Conservation (phyloP, 23 red algal genomes). For the Cyanidiococcus yangmingshanensis region DNA sequence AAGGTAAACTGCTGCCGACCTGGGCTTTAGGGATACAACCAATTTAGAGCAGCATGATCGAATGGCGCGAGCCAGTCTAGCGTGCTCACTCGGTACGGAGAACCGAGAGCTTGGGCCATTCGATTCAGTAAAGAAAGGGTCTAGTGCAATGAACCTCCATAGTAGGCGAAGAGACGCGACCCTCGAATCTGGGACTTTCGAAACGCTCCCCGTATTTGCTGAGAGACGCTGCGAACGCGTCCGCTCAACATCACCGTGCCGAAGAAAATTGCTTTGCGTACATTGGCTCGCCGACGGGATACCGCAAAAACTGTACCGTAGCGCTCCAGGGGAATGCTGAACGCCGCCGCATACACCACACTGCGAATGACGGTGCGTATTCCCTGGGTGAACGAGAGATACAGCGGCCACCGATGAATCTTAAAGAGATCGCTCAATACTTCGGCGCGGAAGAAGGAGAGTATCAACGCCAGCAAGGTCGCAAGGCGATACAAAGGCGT, state of each 20-base stretch:
- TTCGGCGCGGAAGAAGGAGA: conserved; percentile 57
- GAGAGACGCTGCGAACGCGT: neutral
- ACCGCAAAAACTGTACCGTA: conserved; percentile 18
- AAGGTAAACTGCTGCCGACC: too few relatives aligned
- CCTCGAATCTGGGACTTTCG: neutral
- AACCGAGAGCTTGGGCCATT: too few relatives aligned
- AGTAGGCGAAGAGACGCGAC: neutral
- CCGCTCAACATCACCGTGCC: neutral
- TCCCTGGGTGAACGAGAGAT: conserved; percentile 44
- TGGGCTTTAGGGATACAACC: too few relatives aligned
- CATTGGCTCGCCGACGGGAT: conserved; percentile 36
- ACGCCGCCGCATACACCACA: conserved; percentile 44
- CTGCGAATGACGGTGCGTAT: conserved; percentile 34
- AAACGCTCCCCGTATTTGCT: neutral
- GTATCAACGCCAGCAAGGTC: conserved; percentile 39
- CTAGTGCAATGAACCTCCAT: neutral
- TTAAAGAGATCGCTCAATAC: conserved; percentile 44
- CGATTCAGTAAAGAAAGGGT: too few relatives aligned
- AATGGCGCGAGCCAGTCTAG: too few relatives aligned
- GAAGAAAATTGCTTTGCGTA: conserved; percentile 46
- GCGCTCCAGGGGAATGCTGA: conserved; percentile 43
- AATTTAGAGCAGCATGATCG: too few relatives aligned
- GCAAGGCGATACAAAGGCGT: conserved; percentile 35
- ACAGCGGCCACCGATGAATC: conserved; percentile 40
- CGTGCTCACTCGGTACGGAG: too few relatives aligned